Evolutionary conservation across 352 stramenopile genomes (phyloP).

Genomic region (Elongisporangium prolatum): DNA sequence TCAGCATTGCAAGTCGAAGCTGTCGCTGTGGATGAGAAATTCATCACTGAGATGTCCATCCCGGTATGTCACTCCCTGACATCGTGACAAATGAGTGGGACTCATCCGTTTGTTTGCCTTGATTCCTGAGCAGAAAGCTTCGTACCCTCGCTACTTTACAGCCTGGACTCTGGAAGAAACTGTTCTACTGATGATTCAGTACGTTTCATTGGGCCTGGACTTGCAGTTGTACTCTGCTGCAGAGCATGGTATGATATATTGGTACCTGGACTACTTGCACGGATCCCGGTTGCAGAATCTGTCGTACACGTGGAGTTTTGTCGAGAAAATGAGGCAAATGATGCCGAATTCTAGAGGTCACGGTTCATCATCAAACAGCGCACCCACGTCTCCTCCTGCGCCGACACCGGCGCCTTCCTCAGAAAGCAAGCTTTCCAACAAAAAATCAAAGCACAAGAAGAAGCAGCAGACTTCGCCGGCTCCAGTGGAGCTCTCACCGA

Average conservation of each 20-base stretch:
- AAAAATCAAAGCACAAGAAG: constrained; percentile 41
- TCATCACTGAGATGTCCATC: constrained; percentile 81
- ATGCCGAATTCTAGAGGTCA: constrained; percentile 17
- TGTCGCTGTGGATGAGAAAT: constrained; percentile 67
- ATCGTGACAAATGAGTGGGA: not conserved
- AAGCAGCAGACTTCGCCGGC: constrained; percentile 11
- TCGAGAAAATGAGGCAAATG: constrained; percentile 81
- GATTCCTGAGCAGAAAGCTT: constrained; percentile 39
- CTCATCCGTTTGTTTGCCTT: not conserved
- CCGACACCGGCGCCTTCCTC: constrained; percentile 6
- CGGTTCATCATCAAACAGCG: constrained; percentile 4
- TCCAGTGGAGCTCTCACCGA: constrained; percentile 2
- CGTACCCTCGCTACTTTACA: constrained; percentile 79
- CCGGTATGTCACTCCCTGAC: constrained; percentile 32
- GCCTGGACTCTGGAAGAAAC: constrained; percentile 77
- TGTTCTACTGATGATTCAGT: constrained; percentile 73
- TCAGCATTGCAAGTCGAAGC: constrained; percentile 67
- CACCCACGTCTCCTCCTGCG: constrained; percentile 1
- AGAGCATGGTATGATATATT: constrained; percentile 74
- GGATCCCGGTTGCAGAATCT: constrained; percentile 82
- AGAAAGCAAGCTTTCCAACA: constrained; percentile 26
- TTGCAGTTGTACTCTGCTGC: constrained; percentile 72
- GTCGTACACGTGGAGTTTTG: constrained; percentile 72
- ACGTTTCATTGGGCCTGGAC: constrained; percentile 69
- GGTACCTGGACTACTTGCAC: constrained; percentile 80